Conservation (phyloP, 352 stramenopile genomes). For the Globisporangium rhizosaccharum region DNA sequence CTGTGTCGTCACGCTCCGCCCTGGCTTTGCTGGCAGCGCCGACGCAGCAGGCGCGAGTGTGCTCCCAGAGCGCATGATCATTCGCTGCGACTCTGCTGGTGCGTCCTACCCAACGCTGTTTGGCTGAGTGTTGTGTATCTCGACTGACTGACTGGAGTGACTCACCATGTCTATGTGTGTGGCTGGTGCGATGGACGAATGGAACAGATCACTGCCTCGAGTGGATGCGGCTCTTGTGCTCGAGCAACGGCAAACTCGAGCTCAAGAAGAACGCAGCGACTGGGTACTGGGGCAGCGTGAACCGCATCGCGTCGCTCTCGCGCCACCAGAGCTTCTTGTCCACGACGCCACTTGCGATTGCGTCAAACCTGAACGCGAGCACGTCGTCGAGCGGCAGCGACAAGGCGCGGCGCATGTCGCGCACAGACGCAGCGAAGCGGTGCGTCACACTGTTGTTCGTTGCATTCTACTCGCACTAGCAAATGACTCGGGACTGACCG, state of each 20-base stretch:
- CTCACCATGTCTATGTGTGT: not conserved
- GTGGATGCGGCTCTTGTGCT: slow-evolving; percentile 84
- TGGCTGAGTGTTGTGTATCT: not conserved
- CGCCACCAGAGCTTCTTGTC: slow-evolving; percentile 82
- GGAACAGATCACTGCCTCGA: slow-evolving; percentile 75
- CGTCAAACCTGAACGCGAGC: slow-evolving; percentile 24
- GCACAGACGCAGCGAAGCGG: slow-evolving; percentile 71
- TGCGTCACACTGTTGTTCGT: slow-evolving; percentile 21
- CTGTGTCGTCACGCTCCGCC: slow-evolving; percentile 53
- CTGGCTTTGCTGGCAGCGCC: slow-evolving; percentile 7
- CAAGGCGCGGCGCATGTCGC: slow-evolving; percentile 54
- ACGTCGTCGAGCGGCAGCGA: slow-evolving; percentile 21
- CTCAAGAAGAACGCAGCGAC: slow-evolving; percentile 87
- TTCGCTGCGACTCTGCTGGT: slow-evolving; percentile 82
- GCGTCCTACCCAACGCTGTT: slow-evolving; percentile 7
- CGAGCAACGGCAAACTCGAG: slow-evolving; percentile 81
- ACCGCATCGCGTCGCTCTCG: slow-evolving; percentile 78
- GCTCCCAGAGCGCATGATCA: slow-evolving; percentile 50
- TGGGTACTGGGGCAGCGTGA: slow-evolving; percentile 79
- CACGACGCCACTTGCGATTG: slow-evolving; percentile 40
- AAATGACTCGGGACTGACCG: not conserved
- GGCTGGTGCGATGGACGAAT: not conserved
- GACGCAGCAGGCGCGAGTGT: slow-evolving; percentile 10
- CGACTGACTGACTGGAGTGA: not conserved
- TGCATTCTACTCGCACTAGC: too few relatives aligned